Evolutionary conservation across 805 yeast species (phyloP).

Genomic region (Yarrowia keelungensis): DNA sequence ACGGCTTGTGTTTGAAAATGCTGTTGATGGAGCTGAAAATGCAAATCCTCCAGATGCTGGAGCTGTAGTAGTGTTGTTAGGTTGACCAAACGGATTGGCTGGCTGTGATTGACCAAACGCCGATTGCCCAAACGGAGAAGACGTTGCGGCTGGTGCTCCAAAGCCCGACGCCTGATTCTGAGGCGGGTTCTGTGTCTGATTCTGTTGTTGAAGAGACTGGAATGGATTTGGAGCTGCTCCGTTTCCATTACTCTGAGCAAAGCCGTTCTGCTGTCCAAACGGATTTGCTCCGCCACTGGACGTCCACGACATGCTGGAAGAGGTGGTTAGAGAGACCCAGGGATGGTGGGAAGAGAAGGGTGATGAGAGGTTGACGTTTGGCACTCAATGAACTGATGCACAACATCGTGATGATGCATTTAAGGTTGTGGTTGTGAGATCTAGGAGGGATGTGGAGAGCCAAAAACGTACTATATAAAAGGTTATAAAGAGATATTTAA

Average conservation of each 20-base stretch:
- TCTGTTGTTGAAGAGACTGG: conserved; percentile 5
- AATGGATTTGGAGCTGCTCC: conserved; percentile 42
- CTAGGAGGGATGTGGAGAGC: not conserved
- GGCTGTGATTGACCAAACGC: conserved; percentile 2
- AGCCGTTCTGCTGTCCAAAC: conserved; percentile 8
- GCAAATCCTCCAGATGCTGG: conserved; percentile 7
- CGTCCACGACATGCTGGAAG: conserved; percentile 28
- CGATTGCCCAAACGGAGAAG: not conserved
- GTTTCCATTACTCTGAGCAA: conserved; percentile 4
- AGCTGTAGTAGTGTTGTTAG: not conserved
- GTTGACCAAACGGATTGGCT: conserved; percentile 4
- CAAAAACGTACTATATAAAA: too few species aligned
- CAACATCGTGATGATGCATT: conserved; percentile 15
- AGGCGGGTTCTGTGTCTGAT: not conserved
- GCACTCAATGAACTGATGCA: not conserved
- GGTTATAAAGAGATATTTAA: too few species aligned
- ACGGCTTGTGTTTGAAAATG: conserved; percentile 5
- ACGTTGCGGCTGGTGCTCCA: conserved; percentile 5
- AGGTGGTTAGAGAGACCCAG: not conserved
- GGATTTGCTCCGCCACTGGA: conserved; percentile 24
- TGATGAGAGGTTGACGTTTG: too few species aligned
- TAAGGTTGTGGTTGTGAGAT: conserved; percentile 9
- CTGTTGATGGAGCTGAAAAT: conserved; percentile 11
- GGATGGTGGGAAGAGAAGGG: not conserved
- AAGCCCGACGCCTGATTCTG: not conserved